phyloP scores from a whole-genome alignment of 805 yeast species.

The Ogataea salicorniae region DNA sequence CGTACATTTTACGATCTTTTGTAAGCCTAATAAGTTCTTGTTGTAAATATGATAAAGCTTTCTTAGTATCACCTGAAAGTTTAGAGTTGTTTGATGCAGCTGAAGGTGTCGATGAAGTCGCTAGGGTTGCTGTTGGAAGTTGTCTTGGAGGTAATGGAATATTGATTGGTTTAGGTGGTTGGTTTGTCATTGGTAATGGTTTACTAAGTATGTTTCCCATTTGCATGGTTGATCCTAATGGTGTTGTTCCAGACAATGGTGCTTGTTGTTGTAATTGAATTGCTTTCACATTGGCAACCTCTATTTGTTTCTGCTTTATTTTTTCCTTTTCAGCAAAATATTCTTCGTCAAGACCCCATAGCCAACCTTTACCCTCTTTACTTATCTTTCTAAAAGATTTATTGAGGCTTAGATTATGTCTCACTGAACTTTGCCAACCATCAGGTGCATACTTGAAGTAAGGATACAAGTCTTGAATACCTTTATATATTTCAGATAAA shows the following conservation, averaged over 20 bases:
- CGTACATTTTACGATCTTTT: conserved; percentile 69
- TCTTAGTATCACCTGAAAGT: conserved; percentile 56
- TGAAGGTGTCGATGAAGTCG: conserved; percentile 8
- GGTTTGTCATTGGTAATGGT: background rate
- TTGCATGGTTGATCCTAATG: background rate
- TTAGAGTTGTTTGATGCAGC: conserved; percentile 20
- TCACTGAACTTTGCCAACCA: conserved; percentile 95
- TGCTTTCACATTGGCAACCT: conserved; percentile 39
- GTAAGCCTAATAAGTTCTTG: conserved; percentile 79
- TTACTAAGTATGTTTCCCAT: background rate
- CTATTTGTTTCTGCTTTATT: conserved; percentile 57
- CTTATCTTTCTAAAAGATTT: conserved; percentile 79
- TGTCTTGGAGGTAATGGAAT: conserved; percentile 6
- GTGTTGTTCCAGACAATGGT: background rate
- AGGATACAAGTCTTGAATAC: conserved; percentile 83
- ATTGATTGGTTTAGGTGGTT: background rate
- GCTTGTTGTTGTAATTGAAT: conserved; percentile 8
- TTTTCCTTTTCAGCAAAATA: conserved; percentile 79
- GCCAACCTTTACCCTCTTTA: conserved; percentile 90
- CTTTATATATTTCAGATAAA: conserved; percentile 77
- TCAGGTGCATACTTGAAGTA: conserved; percentile 91
- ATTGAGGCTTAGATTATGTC: conserved; percentile 83
- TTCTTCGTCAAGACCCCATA: conserved; percentile 88
- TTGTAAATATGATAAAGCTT: conserved; percentile 77
- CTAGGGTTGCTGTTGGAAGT: conserved; percentile 9